A percentile compares a stretch with the other conserved stretches of the same genome.
Conservation (phyloP, 2,329 filamentous ascomycete genomes). For the Colletotrichum sp. region DNA sequence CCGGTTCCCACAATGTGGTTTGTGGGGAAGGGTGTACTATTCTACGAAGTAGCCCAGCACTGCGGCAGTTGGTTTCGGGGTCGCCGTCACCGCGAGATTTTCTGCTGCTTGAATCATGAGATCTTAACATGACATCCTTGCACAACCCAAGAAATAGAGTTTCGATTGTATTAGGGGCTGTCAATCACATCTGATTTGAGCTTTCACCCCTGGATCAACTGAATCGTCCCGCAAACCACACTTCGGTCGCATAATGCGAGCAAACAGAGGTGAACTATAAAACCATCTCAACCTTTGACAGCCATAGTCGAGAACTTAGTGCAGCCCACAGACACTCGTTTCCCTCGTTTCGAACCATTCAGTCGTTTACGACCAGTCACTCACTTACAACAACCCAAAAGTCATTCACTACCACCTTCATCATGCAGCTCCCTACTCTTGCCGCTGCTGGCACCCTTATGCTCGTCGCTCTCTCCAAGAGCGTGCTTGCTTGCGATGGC, state of each 20-base stretch:
- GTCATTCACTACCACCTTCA: background rate
- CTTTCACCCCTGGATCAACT: background rate
- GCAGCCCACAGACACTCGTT: background rate
- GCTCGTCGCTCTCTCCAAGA: background rate
- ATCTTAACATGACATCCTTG: background rate
- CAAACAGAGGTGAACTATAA: background rate
- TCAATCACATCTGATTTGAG: background rate
- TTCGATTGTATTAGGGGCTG: background rate
- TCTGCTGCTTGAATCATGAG: background rate
- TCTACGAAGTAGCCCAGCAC: background rate
- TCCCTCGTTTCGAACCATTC: background rate
- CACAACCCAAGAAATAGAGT: background rate
- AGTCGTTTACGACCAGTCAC: background rate
- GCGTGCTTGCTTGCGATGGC: background rate
- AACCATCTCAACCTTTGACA: background rate
- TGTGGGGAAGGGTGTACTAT: background rate
- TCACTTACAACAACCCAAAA: background rate
- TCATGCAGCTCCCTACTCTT: background rate
- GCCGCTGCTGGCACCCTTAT: background rate
- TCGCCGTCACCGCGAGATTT: background rate
- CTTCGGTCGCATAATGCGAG: background rate
- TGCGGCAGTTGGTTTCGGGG: background rate
- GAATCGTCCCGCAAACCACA: background rate
- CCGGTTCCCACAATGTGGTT: background rate
- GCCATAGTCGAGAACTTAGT: background rate